Base-by-base conservation (phyloP, 1,284 basidiomycete genomes). In the Rhodotorula sp. region DNA sequence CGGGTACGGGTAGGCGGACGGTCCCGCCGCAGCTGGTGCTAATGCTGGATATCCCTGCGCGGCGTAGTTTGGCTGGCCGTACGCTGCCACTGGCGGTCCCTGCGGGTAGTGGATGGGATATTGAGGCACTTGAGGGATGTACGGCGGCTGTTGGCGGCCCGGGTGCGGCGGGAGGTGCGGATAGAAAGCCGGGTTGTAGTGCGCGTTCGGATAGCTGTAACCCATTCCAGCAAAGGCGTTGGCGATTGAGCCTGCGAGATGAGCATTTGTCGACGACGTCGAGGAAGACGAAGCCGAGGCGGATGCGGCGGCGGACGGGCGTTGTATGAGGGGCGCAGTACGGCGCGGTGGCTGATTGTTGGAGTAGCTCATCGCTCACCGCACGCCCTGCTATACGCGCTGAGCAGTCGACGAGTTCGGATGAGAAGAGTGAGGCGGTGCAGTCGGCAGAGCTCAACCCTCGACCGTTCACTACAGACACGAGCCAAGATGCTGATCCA, bases 201-300 rank as follows among this genome's bases (percentile, higher is more conserved):
- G 22, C 15, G 12, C 20, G 18, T 15, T 49, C 46, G 12, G 54
- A 42, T 42, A 42, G 37, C 37, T 15, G 56, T 65, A 68, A 0
- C 66, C 66, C 68, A 68, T 70, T 8, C 71, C 66, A 8, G 60
- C 63, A 14, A 73, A 54, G 18, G 71, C 71, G 29, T 66, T 68
- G 22, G 66, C 66, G 20, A 73, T 42, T 17, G 69, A 58, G 42
- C 51, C 62, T 22, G 63, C 66, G n/a, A 73, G 60, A 58, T 22
- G 46, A 45, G 62, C 18, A 60, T 15, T 26, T 22, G 49, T 8
- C 37, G 37, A 1, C 37, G 53, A 26, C 53, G 53, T 7, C 7
- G 37, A 3, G 7, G 56, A 14, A 29, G 57, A 2, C n/a, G 57
- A 17, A 33, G 59, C 17, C 17, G 55, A 29, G 7, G 57, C 56